Evolutionary conservation across 2,329 filamentous ascomycete genomes (phyloP).

Genomic region (Annulohypoxylon truncatum): DNA sequence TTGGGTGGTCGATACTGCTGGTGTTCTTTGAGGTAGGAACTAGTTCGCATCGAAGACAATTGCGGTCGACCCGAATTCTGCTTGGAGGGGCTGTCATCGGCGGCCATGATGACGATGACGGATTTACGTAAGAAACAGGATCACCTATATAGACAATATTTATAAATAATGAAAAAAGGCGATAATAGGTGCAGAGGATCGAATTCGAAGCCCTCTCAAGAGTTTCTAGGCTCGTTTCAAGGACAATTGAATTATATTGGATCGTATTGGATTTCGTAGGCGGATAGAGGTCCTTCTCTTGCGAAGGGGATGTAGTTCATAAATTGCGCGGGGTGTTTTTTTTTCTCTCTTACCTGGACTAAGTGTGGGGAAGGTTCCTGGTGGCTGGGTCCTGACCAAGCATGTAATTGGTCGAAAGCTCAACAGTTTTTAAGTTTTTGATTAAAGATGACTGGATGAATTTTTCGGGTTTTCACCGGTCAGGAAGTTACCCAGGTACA

Average conservation of each 20-base stretch:
- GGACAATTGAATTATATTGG: background rate
- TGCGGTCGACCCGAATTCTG: slow-evolving; percentile 57
- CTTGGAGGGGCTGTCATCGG: slow-evolving; percentile 44
- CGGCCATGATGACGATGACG: slow-evolving; percentile 39
- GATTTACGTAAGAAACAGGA: background rate
- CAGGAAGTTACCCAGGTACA: background rate
- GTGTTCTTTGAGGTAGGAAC: slow-evolving; percentile 71
- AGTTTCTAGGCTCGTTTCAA: background rate
- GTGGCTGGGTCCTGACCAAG: slow-evolving; percentile 30
- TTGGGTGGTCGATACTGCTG: slow-evolving; percentile 71
- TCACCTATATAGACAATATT: background rate
- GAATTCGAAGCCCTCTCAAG: background rate
- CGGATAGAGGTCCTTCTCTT: background rate
- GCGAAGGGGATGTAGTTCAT: slow-evolving; percentile 14
- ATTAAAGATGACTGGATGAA: background rate
- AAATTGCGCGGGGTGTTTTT: slow-evolving; percentile 37
- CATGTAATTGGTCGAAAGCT: slow-evolving; percentile 23
- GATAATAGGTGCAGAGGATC: background rate
- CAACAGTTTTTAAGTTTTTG: background rate
- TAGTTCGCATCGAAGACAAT: slow-evolving; percentile 66
- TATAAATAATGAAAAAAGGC: background rate
- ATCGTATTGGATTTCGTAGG: slow-evolving; percentile 1
- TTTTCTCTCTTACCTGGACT: slow-evolving; percentile 15
- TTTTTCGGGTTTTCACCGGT: background rate
- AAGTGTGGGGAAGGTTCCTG: slow-evolving; percentile 32